Conservation (phyloP, 2,329 filamentous ascomycete genomes). For the Penicillium sp. region DNA sequence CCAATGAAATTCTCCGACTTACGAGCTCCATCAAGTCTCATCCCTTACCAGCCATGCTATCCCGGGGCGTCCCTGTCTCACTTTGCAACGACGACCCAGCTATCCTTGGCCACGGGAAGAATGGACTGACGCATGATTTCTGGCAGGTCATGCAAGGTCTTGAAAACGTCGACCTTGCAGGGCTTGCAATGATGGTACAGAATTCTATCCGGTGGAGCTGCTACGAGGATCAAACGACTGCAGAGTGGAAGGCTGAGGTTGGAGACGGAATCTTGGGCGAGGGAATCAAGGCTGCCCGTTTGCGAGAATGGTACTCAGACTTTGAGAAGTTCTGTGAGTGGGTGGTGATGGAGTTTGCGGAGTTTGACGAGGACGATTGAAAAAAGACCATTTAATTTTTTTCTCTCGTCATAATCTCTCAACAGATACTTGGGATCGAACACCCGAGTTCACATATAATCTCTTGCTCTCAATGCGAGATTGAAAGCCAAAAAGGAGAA, state of each 20-base stretch:
- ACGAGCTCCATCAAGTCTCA: conserved; percentile 75
- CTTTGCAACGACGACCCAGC: conserved; percentile 91
- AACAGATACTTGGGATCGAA: too few species aligned
- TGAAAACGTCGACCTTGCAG: conserved; percentile 86
- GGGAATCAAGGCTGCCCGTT: conserved; percentile 67
- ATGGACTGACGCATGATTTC: conserved; percentile 87
- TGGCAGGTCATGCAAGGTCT: conserved; percentile 92
- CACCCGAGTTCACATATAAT: too few species aligned
- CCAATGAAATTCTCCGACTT: conserved; percentile 81
- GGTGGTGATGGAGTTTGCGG: conserved; percentile 75
- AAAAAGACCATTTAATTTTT: not conserved
- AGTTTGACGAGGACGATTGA: conserved; percentile 48
- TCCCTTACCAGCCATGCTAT: conserved; percentile 78
- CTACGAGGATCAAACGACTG: conserved; percentile 74
- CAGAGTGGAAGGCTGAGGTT: conserved; percentile 72
- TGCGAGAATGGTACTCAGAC: conserved; percentile 76
- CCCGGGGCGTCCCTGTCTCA: conserved; percentile 78
- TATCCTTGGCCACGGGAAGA: conserved; percentile 78
- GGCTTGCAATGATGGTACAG: conserved; percentile 82
- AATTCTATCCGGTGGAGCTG: conserved; percentile 90
- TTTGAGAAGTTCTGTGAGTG: conserved; percentile 93
- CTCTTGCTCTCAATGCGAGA: too few species aligned
- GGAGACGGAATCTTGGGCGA: conserved; percentile 71
- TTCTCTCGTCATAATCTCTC: too few species aligned
- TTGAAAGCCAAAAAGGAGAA: too few species aligned